phyloP scores from a whole-genome alignment of 768 basidiomycete species.

The Amanita muscaria region DNA sequence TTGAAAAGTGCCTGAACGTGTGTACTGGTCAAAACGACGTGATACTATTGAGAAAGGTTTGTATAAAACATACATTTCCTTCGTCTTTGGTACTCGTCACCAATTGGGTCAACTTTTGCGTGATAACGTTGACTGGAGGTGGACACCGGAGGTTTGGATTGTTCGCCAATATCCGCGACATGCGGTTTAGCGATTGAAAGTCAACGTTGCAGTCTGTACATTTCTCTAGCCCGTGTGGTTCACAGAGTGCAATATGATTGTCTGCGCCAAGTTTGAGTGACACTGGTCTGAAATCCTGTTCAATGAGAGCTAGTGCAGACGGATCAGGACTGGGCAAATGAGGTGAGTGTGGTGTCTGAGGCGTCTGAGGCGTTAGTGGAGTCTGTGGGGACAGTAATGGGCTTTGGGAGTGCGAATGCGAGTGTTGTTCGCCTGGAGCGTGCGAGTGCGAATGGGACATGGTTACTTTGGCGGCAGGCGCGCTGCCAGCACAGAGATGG shows the following conservation, averaged over 20 bases:
- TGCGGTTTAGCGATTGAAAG: slow-evolving; percentile 66
- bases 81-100: slow-evolving; percentile 84
- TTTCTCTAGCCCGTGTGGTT: slow-evolving; percentile 58
- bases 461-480: slow-evolving; percentile 4
- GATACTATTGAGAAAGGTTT: too few species aligned
- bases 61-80: slow-evolving; percentile 75
- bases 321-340: slow-evolving; percentile 53
- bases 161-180: slow-evolving; percentile 57
- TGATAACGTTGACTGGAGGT: slow-evolving; percentile 71
- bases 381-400: slow-evolving; percentile 28
- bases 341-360: slow-evolving; percentile 34
- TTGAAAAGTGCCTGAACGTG: slow-evolving; percentile 85
- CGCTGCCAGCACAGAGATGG: neutral
- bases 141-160: slow-evolving; percentile 71
- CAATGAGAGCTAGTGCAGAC: slow-evolving; percentile 65
- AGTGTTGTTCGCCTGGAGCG: slow-evolving; percentile 45
- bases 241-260: slow-evolving; percentile 50
- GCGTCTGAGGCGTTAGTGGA: slow-evolving; percentile 30
- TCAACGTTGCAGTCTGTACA: slow-evolving; percentile 70
- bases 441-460: slow-evolving; percentile 67
- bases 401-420: slow-evolving; percentile 41
- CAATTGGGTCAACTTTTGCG: slow-evolving; percentile 64
- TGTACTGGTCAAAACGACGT: too few species aligned
- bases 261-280: slow-evolving; percentile 48
- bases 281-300: slow-evolving; percentile 57